These are phyloP conservation scores for Cryptococcus wingfieldii DNA, from an alignment of 1,284 basidiomycete species.

Conservation along the genomic window DNA sequence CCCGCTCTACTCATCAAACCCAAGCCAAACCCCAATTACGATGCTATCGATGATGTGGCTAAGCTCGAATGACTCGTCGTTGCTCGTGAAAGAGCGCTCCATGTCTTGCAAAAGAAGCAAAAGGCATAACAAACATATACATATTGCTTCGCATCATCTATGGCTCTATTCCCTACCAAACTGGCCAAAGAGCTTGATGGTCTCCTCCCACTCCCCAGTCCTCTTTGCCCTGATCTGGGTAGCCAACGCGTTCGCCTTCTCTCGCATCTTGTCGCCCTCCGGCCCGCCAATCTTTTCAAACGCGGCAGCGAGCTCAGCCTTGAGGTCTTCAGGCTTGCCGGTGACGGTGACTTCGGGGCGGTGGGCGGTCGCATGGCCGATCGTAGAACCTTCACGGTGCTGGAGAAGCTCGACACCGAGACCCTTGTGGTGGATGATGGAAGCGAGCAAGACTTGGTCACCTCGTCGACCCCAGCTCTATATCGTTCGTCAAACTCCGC, in stretches of 20 bases:
- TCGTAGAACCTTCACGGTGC: slow-evolving; percentile 9
- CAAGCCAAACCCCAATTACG: slow-evolving; percentile 15
- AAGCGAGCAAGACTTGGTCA: slow-evolving; percentile 10
- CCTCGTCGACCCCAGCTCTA: slow-evolving; percentile 8
- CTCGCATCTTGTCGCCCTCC: slow-evolving; percentile 6
- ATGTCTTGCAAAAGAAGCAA: slow-evolving; percentile 27
- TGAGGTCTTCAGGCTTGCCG: slow-evolving; percentile 5
- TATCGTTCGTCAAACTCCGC: not conserved
- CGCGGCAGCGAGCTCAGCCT: slow-evolving; percentile 2
- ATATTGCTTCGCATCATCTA: not conserved
- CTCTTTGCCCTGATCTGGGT: slow-evolving; percentile 10
- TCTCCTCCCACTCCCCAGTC: slow-evolving; percentile 13
- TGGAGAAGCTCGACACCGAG: slow-evolving; percentile 19
- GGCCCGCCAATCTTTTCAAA: slow-evolving; percentile 3
- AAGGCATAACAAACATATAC: not conserved
- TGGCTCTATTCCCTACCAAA: slow-evolving; percentile 1
- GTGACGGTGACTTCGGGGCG: slow-evolving; percentile 4
- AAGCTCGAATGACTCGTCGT: slow-evolving; percentile 37
- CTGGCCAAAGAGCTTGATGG: slow-evolving; percentile 5
- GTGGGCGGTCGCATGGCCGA: slow-evolving; percentile 8
- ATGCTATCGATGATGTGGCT: slow-evolving; percentile 29
- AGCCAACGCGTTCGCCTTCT: not conserved
- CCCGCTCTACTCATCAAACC: slow-evolving; percentile 10
- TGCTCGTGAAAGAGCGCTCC: slow-evolving; percentile 36
- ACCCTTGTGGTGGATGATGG: not conserved